These are phyloP conservation scores for Fusarium verrucosum DNA, from an alignment of 2,329 filamentous ascomycete genomes.

Conservation along the genomic window DNA sequence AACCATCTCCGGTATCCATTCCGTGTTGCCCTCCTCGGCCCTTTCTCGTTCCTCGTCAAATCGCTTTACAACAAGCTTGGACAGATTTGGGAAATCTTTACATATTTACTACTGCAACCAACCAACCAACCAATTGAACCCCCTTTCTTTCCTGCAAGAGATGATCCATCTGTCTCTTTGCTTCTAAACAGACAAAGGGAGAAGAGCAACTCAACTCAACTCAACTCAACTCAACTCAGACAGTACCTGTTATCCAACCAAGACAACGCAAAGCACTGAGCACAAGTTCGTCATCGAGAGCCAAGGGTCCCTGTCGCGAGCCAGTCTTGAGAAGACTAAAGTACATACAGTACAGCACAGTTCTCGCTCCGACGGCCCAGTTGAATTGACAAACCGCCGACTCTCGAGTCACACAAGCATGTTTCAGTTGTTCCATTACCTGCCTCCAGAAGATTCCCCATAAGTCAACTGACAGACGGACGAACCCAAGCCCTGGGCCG, in stretches of 20 bases:
- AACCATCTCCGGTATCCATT: conserved; percentile 22
- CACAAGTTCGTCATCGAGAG: conserved; percentile 30
- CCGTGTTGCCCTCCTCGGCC: conserved; percentile 37
- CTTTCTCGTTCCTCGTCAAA: conserved; percentile 33
- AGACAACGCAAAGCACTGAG: conserved; percentile 26
- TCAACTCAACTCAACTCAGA: conserved; percentile 9
- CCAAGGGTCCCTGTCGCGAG: conserved; percentile 19
- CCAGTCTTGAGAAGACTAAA: too few relatives aligned
- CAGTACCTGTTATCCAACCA: neutral
- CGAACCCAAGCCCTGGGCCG: conserved; percentile 5
- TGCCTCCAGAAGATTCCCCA: conserved; percentile 41
- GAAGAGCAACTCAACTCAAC: neutral
- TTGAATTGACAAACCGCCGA: conserved; percentile 44
- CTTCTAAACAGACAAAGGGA: conserved; percentile 1
- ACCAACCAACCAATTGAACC: neutral
- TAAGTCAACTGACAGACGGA: conserved; percentile 30
- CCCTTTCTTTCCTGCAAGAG: conserved; percentile 5
- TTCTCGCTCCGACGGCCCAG: conserved; percentile 37
- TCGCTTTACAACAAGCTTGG: conserved; percentile 25
- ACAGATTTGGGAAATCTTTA: conserved; percentile 4
- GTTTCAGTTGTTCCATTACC: conserved; percentile 47
- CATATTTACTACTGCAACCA: neutral
- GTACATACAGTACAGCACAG: too few relatives aligned
- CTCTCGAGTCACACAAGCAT: conserved; percentile 49
- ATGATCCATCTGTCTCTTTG: neutral